Percentiles rank a stretch among this genome's conserved stretches.
These are phyloP conservation scores for Schwanniomyces vanrijiae DNA, from an alignment of 805 yeast genomes.

Conservation along the genomic window DNA sequence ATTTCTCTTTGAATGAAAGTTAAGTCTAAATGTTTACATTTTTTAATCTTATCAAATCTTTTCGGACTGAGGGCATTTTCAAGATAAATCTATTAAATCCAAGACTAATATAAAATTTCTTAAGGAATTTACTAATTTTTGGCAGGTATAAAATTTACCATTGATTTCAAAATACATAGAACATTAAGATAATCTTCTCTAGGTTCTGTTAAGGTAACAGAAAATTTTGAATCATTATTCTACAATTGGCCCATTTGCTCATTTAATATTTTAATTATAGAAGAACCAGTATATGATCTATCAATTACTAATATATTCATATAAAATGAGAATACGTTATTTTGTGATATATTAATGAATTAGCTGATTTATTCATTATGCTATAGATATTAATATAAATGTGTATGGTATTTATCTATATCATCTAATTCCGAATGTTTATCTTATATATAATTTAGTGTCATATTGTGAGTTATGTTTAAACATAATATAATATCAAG, in stretches of 20 bases:
- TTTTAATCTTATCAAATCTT: constrained; percentile 1
- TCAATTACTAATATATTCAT: constrained; percentile 42
- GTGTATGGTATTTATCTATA: not conserved
- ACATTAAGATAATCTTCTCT: constrained; percentile 39
- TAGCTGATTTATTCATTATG: not conserved
- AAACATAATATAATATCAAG: not conserved
- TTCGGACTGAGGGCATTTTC: constrained; percentile 18
- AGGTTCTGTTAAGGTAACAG: constrained; percentile 40
- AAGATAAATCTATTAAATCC: constrained; percentile 28
- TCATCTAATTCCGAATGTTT: not conserved
- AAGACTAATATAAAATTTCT: constrained; percentile 23
- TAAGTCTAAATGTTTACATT: constrained; percentile 8
- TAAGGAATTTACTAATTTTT: constrained; percentile 36
- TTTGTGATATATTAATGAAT: not conserved
- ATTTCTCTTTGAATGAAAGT: constrained; percentile 36
- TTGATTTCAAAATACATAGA: constrained; percentile 39
- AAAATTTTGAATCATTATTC: constrained; percentile 9
- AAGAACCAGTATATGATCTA: constrained; percentile 42
- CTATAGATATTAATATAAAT: no score
- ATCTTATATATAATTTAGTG: not conserved
- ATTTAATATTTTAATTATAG: constrained; percentile 31
- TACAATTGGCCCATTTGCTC: not conserved
- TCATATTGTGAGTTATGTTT: not conserved
- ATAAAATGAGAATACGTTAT: constrained; percentile 16
- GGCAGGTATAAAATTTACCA: constrained; percentile 40